Percentiles rank a stretch among this genome's conserved stretches.
Evolutionary conservation across 176 grass and related monocot genomes (phyloP).

Genomic region (Puccinellia tenuiflora): DNA sequence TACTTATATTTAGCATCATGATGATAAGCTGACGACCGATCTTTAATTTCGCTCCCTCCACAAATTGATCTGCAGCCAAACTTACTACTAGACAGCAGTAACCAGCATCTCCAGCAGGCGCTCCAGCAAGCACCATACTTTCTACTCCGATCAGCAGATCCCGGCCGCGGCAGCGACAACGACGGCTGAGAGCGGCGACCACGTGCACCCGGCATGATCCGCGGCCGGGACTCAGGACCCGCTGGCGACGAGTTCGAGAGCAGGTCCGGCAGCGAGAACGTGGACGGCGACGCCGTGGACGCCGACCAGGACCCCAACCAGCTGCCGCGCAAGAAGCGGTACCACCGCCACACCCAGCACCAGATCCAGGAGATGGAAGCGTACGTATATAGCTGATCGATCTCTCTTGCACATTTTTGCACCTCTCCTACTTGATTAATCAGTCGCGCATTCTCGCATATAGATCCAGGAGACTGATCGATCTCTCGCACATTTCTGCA

Average conservation of each 20-base stretch:
- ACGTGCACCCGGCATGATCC: slow-evolving; percentile 54
- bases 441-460: too few species aligned
- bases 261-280: slow-evolving; percentile 97
- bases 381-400: slow-evolving; percentile 31
- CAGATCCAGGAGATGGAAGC: slow-evolving; percentile 99
- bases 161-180: slow-evolving; percentile 42
- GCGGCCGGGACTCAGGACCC: slow-evolving; percentile 22
- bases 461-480: too few species aligned
- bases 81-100: slow-evolving; percentile 47
- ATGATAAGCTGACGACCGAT: not conserved
- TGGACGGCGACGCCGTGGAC: slow-evolving; percentile 71
- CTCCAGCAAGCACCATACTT: slow-evolving; percentile 76
- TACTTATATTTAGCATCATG: not conserved
- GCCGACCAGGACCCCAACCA: slow-evolving; percentile 81
- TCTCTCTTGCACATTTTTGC: not conserved
- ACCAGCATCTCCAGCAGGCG: slow-evolving; percentile 61
- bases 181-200: slow-evolving; percentile 77
- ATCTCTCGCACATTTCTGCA: too few species aligned
- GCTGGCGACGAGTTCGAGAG: slow-evolving; percentile 82
- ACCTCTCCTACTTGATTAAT: not conserved
- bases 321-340: slow-evolving; percentile 81
- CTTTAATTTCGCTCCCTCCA: not conserved
- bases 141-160: slow-evolving; percentile 57
- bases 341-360: slow-evolving; percentile 96
- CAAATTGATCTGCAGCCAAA: slow-evolving; percentile 45